Evolutionary conservation across 1,139 yeast species (phyloP).

Genomic region (Pichia inconspicua): DNA sequence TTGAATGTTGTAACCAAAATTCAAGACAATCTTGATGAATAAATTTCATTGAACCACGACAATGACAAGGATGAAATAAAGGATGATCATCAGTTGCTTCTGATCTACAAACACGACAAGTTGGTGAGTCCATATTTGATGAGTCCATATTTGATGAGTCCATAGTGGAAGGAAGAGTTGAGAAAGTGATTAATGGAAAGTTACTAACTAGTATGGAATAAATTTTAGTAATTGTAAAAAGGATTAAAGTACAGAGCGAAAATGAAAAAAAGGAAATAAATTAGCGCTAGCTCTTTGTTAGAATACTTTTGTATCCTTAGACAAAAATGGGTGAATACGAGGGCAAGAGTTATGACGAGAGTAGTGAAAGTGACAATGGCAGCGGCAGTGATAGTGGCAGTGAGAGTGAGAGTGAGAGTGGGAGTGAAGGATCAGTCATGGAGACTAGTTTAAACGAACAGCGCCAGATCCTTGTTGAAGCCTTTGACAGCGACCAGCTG

Average conservation of each 20-base stretch:
- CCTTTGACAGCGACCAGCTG: constrained; percentile 77
- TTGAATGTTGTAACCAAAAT: constrained; percentile 76
- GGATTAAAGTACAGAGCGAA: too few relatives aligned
- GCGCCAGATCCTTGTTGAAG: constrained; percentile 56
- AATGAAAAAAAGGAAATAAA: too few relatives aligned
- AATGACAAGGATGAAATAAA: constrained; percentile 83
- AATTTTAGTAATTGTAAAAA: too few relatives aligned
- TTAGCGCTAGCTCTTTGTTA: too few relatives aligned
- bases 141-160: neutral
- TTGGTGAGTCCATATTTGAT: neutral
- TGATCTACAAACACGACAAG: constrained; percentile 88
- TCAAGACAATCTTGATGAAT: constrained; percentile 87
- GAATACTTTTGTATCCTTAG: too few relatives aligned
- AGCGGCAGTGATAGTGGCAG: neutral
- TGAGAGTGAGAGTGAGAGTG: constrained; percentile 12
- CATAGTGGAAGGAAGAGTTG: neutral
- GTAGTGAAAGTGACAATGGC: neutral
- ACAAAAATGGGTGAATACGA: neutral
- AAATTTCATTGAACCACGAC: constrained; percentile 87
- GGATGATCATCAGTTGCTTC: constrained; percentile 80
- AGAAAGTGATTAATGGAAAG: neutral
- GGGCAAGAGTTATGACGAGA: neutral
- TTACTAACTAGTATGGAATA: too few relatives aligned
- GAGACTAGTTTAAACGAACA: constrained; percentile 21
- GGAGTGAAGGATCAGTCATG: too few relatives aligned